A percentile compares a stretch with the other conserved stretches of the same genome.
Conservation (phyloP, 208 protist species). For the Borovskyia barvae region DNA sequence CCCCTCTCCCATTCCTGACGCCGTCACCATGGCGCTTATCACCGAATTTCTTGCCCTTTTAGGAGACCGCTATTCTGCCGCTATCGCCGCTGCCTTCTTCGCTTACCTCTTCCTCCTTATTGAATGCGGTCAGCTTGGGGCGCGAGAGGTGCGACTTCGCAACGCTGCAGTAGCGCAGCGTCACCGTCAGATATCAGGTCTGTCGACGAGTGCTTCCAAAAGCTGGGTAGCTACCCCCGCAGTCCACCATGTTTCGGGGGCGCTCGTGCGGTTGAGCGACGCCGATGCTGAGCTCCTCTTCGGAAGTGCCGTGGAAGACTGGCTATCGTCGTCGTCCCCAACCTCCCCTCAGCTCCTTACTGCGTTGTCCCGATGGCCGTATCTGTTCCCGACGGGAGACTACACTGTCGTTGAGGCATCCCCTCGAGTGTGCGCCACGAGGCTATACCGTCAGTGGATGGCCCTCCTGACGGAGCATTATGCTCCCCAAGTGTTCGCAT, state of each 20-base stretch:
- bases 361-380: constrained; percentile 13
- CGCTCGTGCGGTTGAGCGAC: constrained; percentile 4
- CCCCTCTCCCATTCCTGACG: no score
- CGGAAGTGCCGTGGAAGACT: background rate
- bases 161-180: background rate
- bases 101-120: constrained; percentile 9
- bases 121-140: constrained; percentile 1
- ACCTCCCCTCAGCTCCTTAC: background rate
- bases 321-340: background rate
- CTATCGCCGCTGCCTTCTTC: constrained; percentile 6
- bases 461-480: no score
- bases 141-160: constrained; percentile 4
- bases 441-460: constrained; percentile 8
- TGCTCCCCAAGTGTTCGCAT: no score
- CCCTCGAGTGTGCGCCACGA: background rate
- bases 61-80: constrained; percentile 20
- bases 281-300: constrained; percentile 12
- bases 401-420: constrained; percentile 8
- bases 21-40: no score
- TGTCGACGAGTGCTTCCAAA: background rate
- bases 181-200: background rate
- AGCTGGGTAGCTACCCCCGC: background rate
- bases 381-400: constrained; percentile 7
- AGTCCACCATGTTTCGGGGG: background rate
- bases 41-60: no score